Conservation (phyloP, 257 asterid genomes). For the Solanum medicagineum region DNA sequence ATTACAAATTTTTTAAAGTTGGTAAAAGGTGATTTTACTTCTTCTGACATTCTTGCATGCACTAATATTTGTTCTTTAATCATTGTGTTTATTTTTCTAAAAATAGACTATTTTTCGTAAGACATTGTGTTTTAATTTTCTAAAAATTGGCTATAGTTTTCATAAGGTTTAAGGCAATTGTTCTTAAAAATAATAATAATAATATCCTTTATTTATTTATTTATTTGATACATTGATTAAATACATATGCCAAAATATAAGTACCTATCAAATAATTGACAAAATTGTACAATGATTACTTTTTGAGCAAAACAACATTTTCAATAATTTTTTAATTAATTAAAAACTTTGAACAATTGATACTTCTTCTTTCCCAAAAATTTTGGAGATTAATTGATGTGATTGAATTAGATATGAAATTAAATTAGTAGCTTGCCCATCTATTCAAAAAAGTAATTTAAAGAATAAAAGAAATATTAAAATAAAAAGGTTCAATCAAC, state of each 20-base stretch:
- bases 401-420: neutral
- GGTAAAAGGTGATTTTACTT: neutral
- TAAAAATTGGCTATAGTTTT: neutral
- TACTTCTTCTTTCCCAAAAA: neutral
- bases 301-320: neutral
- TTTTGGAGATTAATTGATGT: neutral
- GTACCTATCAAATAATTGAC: neutral
- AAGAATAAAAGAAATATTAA: neutral
- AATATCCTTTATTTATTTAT: neutral
- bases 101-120: neutral
- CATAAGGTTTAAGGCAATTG: neutral
- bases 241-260: neutral
- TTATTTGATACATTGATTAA: neutral
- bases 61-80: neutral
- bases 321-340: neutral
- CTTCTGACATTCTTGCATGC: neutral
- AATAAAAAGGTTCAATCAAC: neutral
- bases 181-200: neutral
- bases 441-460: neutral
- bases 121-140: neutral
- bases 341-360: neutral
- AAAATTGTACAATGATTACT: neutral
- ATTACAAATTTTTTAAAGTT: neutral
- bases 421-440: neutral
- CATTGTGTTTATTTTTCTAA: neutral